Conservation (phyloP, 345 rosid genomes). For the Eucalyptus sp. region DNA sequence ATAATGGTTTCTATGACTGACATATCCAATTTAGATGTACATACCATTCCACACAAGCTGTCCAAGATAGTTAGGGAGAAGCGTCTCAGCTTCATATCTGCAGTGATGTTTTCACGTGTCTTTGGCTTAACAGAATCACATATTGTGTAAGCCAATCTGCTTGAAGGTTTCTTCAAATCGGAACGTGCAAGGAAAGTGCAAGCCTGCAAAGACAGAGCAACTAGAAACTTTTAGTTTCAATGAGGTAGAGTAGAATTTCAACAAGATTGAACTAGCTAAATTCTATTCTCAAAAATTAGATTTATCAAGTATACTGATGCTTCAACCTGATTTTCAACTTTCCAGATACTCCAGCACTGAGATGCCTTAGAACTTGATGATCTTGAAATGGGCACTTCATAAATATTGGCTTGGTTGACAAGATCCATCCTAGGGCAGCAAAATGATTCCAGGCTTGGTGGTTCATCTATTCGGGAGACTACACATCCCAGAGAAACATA, state of each 20-base stretch:
- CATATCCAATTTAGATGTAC: background rate
- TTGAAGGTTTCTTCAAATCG: constrained; percentile 78
- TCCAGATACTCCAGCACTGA: constrained; percentile 98
- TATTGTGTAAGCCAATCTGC: constrained; percentile 63
- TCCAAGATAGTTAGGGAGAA: constrained; percentile 82
- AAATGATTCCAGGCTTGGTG: constrained; percentile 47
- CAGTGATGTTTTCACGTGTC: constrained; percentile 68
- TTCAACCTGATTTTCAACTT: constrained; percentile 94
- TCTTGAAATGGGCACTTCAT: constrained; percentile 70
- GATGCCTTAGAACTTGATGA: constrained; percentile 65
- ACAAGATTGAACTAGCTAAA: background rate
- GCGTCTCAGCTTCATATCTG: constrained; percentile 78
- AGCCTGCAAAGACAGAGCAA: constrained; percentile 39
- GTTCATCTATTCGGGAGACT: constrained; percentile 63
- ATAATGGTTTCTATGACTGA: background rate
- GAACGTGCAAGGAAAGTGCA: constrained; percentile 92
- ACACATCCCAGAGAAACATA: constrained; percentile 90
- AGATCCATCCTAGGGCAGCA: constrained; percentile 97
- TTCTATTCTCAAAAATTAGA: background rate
- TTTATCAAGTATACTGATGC: background rate
- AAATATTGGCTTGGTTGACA: constrained; percentile 73
- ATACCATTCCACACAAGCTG: constrained; percentile 92
- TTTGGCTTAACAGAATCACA: constrained; percentile 89
- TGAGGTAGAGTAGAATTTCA: background rate
- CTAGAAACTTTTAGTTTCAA: background rate